These are phyloP conservation scores for Globisporangium barbulae DNA, from an alignment of 352 stramenopile genomes.

Conservation along the genomic window DNA sequence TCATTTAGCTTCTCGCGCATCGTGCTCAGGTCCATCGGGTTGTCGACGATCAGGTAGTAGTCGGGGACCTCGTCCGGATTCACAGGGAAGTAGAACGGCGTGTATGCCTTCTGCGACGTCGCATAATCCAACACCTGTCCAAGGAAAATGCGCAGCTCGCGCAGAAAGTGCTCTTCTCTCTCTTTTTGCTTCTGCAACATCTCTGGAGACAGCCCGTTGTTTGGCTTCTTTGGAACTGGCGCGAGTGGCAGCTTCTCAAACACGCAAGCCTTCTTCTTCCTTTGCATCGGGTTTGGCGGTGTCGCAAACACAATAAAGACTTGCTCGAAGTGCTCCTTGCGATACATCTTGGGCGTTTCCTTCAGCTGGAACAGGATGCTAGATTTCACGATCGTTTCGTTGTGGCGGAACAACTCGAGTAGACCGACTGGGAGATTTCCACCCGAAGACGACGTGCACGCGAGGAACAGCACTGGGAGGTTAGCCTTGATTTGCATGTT, in stretches of 20 bases:
- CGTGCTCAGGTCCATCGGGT: constrained; percentile 84
- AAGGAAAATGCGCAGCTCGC: constrained; percentile 88
- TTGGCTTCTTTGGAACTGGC: constrained; percentile 31
- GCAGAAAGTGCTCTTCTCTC: constrained; percentile 77
- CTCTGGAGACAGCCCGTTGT: constrained; percentile 30
- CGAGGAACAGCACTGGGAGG: constrained; percentile 76
- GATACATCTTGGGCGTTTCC: constrained; percentile 22
- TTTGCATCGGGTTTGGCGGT: constrained; percentile 28
- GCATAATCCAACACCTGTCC: constrained; percentile 83
- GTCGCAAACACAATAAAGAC: constrained; percentile 55
- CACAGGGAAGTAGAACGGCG: constrained; percentile 70
- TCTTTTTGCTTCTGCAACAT: constrained; percentile 52
- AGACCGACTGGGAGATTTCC: constrained; percentile 45
- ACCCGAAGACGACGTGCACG: constrained; percentile 46
- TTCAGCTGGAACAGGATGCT: constrained; percentile 47
- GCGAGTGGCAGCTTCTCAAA: constrained; percentile 61
- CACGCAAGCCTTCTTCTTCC: constrained; percentile 17
- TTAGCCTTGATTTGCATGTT: constrained; percentile 65
- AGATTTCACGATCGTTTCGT: constrained; percentile 35
- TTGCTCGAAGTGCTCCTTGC: constrained; percentile 58
- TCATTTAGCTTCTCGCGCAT: constrained; percentile 91
- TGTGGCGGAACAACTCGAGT: constrained; percentile 53
- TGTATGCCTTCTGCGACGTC: constrained; percentile 59
- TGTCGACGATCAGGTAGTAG: constrained; percentile 87
- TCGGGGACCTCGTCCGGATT: constrained; percentile 77